Conservation (phyloP, 192 early-diverging fungal species). For the Coemansia sp. region DNA sequence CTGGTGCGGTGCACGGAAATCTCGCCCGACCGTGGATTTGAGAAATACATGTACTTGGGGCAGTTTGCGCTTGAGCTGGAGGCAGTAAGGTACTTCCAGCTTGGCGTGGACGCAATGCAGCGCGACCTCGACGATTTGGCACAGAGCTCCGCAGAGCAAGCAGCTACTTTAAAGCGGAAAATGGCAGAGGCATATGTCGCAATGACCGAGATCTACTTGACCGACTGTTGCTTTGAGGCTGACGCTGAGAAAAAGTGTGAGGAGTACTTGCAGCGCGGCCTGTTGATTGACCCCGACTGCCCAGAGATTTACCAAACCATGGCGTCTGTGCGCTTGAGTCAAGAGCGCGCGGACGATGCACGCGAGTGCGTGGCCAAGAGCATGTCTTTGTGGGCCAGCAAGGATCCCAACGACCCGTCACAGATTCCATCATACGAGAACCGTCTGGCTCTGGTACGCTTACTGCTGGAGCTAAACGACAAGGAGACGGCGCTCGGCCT, state of each 20-base stretch:
- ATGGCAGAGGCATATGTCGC: constrained; percentile 83
- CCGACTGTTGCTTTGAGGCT: constrained; percentile 93
- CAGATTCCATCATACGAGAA: constrained; percentile 74
- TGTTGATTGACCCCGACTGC: constrained; percentile 62
- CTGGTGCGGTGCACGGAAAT: constrained; percentile 54
- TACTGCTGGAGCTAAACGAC: constrained; percentile 80
- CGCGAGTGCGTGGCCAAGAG: constrained; percentile 58
- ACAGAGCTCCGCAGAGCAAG: constrained; percentile 19
- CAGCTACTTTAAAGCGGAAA: constrained; percentile 55
- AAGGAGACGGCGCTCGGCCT: constrained; percentile 75
- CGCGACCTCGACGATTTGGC: constrained; percentile 47
- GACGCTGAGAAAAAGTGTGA: constrained; percentile 87
- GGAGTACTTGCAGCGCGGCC: constrained; percentile 62
- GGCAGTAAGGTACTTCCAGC: constrained; percentile 64
- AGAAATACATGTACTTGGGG: constrained; percentile 87
- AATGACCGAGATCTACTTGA: constrained; percentile 96
- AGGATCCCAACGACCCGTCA: constrained; percentile 43
- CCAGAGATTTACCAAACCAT: constrained; percentile 84
- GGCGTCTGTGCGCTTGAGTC: constrained; percentile 86
- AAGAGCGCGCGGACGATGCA: constrained; percentile 78
- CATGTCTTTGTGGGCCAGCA: constrained; percentile 68
- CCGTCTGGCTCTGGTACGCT: constrained; percentile 75
- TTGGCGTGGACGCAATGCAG: constrained; percentile 66
- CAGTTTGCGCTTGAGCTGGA: constrained; percentile 66
- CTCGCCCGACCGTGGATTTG: constrained; percentile 62